These are phyloP conservation scores for Leptodontidium sp. DNA, from an alignment of 2,329 filamentous ascomycete species.

Conservation along the genomic window DNA sequence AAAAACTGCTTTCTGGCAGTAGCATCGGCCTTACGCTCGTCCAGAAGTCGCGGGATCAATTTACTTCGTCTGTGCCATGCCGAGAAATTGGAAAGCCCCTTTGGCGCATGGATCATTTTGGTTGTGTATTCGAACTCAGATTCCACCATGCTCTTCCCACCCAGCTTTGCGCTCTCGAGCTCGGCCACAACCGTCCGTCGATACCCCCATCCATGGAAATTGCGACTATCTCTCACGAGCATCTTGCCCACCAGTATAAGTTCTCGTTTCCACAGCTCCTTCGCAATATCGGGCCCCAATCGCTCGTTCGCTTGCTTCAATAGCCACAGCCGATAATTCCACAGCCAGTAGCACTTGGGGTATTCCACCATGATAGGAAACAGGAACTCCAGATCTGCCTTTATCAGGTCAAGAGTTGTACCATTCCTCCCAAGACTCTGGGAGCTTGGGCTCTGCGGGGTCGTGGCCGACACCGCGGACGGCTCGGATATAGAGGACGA, in stretches of 20 bases:
- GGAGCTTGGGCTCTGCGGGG: conserved; percentile 55
- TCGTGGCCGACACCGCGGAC: conserved; percentile 59
- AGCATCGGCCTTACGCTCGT: conserved; percentile 72
- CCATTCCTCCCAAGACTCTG: conserved; percentile 58
- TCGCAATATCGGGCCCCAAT: conserved; percentile 63
- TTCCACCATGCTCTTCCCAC: conserved; percentile 73
- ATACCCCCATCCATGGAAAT: conserved; percentile 98
- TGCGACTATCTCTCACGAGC: conserved; percentile 84
- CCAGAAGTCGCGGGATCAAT: conserved; percentile 78
- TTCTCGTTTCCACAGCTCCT: conserved; percentile 83
- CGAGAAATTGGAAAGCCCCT: conserved; percentile 85
- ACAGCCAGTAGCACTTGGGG: conserved; percentile 99
- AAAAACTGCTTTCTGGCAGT: conserved; percentile 72
- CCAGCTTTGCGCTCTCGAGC: conserved; percentile 67
- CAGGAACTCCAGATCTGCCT: conserved; percentile 80
- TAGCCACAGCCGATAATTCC: conserved; percentile 93
- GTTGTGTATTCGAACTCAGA: conserved; percentile 89
- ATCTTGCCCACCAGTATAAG: conserved; percentile 86
- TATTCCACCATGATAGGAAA: conserved; percentile 84
- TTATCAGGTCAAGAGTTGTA: conserved; percentile 67
- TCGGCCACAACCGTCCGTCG: conserved; percentile 79
- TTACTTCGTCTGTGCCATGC: conserved; percentile 94
- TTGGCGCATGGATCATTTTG: conserved; percentile 81
- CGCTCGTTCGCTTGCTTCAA: conserved; percentile 74
- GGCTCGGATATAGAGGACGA: conserved; percentile 64